Evolutionary conservation across 2,329 filamentous ascomycete species (phyloP), one percentile per base, ranked within the genome.

Genomic region (Aspergillus ibericus): DNA sequence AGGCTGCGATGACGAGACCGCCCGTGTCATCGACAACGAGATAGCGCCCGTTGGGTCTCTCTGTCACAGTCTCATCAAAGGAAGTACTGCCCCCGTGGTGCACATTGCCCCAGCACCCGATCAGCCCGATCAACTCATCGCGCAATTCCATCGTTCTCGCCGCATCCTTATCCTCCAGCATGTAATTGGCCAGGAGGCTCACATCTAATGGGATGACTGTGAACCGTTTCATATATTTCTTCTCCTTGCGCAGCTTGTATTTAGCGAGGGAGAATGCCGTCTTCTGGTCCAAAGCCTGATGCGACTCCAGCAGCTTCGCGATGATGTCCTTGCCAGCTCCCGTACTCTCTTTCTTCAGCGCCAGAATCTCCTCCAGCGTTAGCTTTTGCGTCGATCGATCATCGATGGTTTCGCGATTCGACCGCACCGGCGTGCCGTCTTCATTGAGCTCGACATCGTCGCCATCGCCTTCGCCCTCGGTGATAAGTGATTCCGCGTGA

Each of bases 261-360:
- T 99, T 99, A 44, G 93, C 93, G 58, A 97, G 81, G 2, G 92
- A 96, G 70, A 96, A 99, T 0, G 87, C 83, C 0, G 95, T 98
- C 82, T 99, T 99, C 78, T 98, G 90, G 66, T 96, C 92, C 44
- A 99, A 83, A 1, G 89, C 90, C 16, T 90, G 88, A 75, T 99
- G 95, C 44, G 92, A 95, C 29, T 92, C 83, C 75, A 99, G 85
- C 25, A 99, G 86, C 77, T 93, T 96, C n/a, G 91, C 88, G 63
- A 99, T 95, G 49, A 99, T 84, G 53, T 96, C 93, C 72, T 90
- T 90, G 12, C 93, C 93, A 0, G 91, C 91, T 5, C 88, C 88
- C 3, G 88, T 86, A 10, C 88, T 90, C 57, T 92, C 82, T 68
- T 83, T 84, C 73, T 91, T 91, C 63, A 91, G 76, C 64, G 84